These are phyloP conservation scores for Juncus inflexus DNA, from an alignment of 176 grass and related monocot genomes.

Conservation along the genomic window DNA sequence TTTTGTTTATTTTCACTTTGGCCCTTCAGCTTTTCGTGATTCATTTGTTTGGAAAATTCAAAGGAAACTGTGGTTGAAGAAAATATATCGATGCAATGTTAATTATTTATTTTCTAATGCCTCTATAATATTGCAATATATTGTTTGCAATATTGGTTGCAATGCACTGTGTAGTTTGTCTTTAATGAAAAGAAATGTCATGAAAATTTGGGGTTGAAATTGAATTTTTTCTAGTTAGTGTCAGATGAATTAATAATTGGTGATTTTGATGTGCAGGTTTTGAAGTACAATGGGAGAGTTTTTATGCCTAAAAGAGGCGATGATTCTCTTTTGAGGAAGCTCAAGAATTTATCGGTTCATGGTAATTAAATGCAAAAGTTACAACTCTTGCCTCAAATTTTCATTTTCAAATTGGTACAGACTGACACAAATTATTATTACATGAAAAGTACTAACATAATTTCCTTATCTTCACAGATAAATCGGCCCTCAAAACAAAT, in stretches of 20 bases:
- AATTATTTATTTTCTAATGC: no score
- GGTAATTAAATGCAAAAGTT: conserved; percentile 17
- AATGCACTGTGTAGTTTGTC: no score
- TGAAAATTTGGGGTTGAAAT: neutral
- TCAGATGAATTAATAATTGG: neutral
- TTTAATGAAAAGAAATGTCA: no score
- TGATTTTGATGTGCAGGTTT: conserved; percentile 14
- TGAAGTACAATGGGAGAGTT: neutral
- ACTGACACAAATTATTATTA: neutral
- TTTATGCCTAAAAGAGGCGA: neutral
- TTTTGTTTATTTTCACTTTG: neutral
- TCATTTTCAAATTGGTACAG: neutral
- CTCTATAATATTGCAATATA: no score
- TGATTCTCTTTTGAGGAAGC: conserved; percentile 4
- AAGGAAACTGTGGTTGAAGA: neutral
- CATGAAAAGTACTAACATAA: conserved; percentile 4
- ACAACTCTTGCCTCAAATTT: conserved; percentile 8
- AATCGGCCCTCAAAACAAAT: neutral
- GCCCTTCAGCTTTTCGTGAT: neutral
- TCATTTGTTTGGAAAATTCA: neutral
- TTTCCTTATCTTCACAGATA: conserved; percentile 3
- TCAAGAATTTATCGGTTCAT: neutral
- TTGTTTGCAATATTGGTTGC: no score
- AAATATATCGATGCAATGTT: no score
- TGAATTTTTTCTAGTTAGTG: neutral